These are phyloP conservation scores for Penicillium nordicum DNA, from an alignment of 2,329 filamentous ascomycete species.

Conservation along the genomic window DNA sequence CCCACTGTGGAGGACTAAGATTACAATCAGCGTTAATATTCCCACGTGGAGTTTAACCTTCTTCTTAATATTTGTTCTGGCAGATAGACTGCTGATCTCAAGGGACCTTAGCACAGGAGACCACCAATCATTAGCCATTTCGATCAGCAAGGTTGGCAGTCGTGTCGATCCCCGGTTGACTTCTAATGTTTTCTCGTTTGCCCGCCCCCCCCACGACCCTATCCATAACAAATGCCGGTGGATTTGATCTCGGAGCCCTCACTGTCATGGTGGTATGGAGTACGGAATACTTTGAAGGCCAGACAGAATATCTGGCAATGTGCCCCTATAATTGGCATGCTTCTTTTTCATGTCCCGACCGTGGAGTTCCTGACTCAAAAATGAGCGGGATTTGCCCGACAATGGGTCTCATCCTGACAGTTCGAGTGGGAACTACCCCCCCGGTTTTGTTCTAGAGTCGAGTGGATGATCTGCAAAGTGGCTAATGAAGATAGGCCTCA, in stretches of 20 bases:
- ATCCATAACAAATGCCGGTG: too few relatives aligned
- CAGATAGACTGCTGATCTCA: background rate
- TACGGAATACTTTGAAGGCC: too few relatives aligned
- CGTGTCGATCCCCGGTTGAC: background rate
- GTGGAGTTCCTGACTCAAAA: too few relatives aligned
- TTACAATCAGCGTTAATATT: background rate
- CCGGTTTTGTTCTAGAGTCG: background rate
- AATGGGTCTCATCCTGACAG: background rate
- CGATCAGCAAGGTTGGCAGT: background rate
- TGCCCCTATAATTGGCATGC: too few relatives aligned
- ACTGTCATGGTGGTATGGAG: too few relatives aligned
- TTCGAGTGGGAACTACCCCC: background rate
- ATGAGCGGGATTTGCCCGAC: too few relatives aligned
- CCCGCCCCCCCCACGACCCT: too few relatives aligned
- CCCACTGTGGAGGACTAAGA: background rate
- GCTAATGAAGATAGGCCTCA: constrained; percentile 19
- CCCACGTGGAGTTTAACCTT: background rate
- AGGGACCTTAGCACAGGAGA: background rate
- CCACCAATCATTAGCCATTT: background rate
- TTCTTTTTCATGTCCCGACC: too few relatives aligned
- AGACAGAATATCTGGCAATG: too few relatives aligned
- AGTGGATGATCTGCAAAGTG: constrained; percentile 15
- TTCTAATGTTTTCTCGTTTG: background rate
- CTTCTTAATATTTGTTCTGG: background rate
- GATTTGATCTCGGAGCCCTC: too few relatives aligned